phyloP scores from a whole-genome alignment of 108 stramenopile species.

The Stephanodiscus triporus region DNA sequence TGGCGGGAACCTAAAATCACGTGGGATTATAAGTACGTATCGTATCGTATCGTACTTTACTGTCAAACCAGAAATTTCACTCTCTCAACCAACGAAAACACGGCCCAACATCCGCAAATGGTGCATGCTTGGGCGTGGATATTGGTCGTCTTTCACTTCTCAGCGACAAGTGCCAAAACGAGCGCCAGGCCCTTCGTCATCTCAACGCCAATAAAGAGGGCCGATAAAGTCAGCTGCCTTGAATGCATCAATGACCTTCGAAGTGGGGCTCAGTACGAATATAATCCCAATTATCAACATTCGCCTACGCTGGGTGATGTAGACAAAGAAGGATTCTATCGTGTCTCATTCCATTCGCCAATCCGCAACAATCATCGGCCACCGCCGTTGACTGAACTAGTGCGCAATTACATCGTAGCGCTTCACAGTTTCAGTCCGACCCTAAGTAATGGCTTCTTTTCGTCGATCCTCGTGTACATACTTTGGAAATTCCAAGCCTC shows the following conservation, averaged over 20 bases:
- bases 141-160: neutral
- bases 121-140: neutral
- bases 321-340: conserved; percentile 32
- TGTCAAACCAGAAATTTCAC: too few species aligned
- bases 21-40: too few species aligned
- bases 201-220: neutral
- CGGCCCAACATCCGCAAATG: too few species aligned
- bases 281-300: conserved; percentile 32
- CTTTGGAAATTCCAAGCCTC: conserved; percentile 60
- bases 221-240: neutral
- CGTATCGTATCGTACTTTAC: too few species aligned
- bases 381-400: conserved; percentile 30
- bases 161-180: neutral
- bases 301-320: conserved; percentile 36
- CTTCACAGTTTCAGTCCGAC: conserved; percentile 45
- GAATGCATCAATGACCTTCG: conserved; percentile 14
- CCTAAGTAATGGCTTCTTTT: conserved; percentile 25
- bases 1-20: too few species aligned
- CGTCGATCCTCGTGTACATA: conserved; percentile 53
- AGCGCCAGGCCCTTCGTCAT: conserved; percentile 1
- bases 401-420: conserved; percentile 29
- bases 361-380: conserved; percentile 14
- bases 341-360: conserved; percentile 8
- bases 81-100: too few species aligned
- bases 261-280: conserved; percentile 31